Conservation (phyloP, 1,284 basidiomycete genomes). For the Cystobasidiaceae sp. region DNA sequence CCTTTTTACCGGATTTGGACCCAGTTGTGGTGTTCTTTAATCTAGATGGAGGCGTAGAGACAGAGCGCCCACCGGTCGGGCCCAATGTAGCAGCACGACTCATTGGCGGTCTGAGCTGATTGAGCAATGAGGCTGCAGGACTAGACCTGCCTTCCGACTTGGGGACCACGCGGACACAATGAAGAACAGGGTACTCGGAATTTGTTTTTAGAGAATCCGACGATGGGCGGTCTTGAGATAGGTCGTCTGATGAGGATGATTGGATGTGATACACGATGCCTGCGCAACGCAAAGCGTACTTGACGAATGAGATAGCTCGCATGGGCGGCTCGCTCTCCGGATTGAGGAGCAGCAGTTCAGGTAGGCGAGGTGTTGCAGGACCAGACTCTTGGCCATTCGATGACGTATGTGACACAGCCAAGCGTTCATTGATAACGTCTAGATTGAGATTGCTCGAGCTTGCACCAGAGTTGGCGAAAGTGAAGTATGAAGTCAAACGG, state of each 20-base stretch:
- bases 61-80: not conserved
- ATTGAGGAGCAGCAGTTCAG: conserved; percentile 46
- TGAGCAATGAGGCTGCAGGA: conserved; percentile 20
- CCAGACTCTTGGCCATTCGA: no score
- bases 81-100: conserved; percentile 9
- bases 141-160: not conserved
- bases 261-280: conserved; percentile 53
- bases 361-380: no score
- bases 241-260: conserved; percentile 1
- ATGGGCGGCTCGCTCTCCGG: conserved; percentile 45
- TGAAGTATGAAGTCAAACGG: not conserved
- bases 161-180: conserved; percentile 16
- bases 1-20: not conserved
- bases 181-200: conserved; percentile 5
- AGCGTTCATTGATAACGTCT: not conserved
- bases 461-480: not conserved
- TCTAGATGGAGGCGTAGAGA: not conserved
- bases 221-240: conserved; percentile 7
- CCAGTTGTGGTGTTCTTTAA: not conserved
- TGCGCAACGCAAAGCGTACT: conserved; percentile 53
- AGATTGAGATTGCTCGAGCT: no score
- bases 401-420: not conserved
- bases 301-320: conserved; percentile 49
- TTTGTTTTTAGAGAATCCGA: not conserved
- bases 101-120: conserved; percentile 9